Conservation (phyloP, 1,284 basidiomycete species). For the Naganishia albida region DNA sequence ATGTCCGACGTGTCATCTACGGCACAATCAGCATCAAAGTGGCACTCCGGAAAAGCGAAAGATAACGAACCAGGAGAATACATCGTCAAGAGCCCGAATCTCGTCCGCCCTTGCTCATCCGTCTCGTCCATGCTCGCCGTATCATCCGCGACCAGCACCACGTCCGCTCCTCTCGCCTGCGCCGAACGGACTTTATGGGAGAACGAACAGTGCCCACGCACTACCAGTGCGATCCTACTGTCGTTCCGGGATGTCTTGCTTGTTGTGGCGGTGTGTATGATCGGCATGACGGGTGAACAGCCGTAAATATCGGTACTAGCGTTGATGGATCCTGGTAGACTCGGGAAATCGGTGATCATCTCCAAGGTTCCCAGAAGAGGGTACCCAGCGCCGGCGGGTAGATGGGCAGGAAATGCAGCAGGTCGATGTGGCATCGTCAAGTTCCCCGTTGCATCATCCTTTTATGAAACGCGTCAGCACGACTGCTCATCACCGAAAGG, state of each 20-base stretch:
- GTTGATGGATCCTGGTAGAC: neutral
- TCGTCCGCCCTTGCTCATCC: constrained; percentile 64
- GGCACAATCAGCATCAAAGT: constrained; percentile 5
- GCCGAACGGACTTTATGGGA: constrained; percentile 81
- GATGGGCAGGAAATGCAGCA: constrained; percentile 49
- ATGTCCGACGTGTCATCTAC: constrained; percentile 54
- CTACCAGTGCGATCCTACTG: constrained; percentile 67
- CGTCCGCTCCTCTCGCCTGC: constrained; percentile 76
- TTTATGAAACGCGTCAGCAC: neutral
- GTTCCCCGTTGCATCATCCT: constrained; percentile 37
- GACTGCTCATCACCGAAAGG: neutral
- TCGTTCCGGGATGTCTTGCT: constrained; percentile 32
- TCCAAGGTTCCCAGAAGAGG: constrained; percentile 44
- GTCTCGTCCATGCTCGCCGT: constrained; percentile 43
- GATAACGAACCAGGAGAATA: constrained; percentile 65
- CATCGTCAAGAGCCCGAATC: constrained; percentile 84
- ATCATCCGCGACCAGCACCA: constrained; percentile 81
- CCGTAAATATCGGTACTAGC: constrained; percentile 26
- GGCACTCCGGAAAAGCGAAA: neutral
- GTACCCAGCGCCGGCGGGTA: constrained; percentile 37
- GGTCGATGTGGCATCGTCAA: constrained; percentile 51
- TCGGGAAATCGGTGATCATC: constrained; percentile 38
- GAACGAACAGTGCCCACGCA: constrained; percentile 83
- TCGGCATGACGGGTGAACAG: constrained; percentile 8
- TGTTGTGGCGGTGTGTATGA: neutral